Evolutionary conservation across 2,329 filamentous ascomycete genomes (phyloP).

Genomic region (Xylariaceae sp.): DNA sequence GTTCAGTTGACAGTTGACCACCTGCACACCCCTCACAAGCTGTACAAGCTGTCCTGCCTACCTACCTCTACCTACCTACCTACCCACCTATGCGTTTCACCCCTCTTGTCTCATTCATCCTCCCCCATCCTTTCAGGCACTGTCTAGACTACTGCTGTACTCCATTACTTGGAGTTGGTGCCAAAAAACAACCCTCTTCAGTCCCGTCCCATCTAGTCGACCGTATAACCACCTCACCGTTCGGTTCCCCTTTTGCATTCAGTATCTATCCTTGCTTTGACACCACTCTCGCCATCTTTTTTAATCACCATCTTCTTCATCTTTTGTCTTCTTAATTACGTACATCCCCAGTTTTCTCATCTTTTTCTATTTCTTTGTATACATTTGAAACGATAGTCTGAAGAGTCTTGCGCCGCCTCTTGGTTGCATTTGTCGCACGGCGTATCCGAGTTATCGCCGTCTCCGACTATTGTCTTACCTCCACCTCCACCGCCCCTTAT

Average conservation of each 20-base stretch:
- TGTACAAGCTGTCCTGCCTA: background rate
- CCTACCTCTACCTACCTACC: no score
- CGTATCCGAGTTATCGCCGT: slow-evolving; percentile 19
- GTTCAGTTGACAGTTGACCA: no score
- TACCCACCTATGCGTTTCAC: background rate
- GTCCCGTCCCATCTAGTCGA: no score
- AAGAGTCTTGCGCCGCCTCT: background rate
- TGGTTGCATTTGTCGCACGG: slow-evolving; percentile 17
- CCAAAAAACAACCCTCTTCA: no score
- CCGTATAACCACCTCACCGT: background rate
- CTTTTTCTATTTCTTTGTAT: slow-evolving; percentile 22
- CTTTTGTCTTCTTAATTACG: slow-evolving; percentile 12
- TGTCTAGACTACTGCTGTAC: background rate
- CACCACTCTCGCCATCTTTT: no score
- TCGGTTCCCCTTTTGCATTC: background rate
- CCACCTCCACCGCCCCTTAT: slow-evolving; percentile 13
- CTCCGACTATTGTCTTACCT: slow-evolving; percentile 2
- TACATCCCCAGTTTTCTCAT: slow-evolving; percentile 1
- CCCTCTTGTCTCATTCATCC: background rate
- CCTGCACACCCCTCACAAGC: background rate
- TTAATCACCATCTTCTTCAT: background rate
- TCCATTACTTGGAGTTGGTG: no score
- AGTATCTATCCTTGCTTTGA: no score
- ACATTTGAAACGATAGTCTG: slow-evolving; percentile 7
- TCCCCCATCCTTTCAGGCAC: background rate